phyloP scores from a whole-genome alignment of 495 filamentous ascomycete genomes.

The Lasiosphaeris hirsuta region DNA sequence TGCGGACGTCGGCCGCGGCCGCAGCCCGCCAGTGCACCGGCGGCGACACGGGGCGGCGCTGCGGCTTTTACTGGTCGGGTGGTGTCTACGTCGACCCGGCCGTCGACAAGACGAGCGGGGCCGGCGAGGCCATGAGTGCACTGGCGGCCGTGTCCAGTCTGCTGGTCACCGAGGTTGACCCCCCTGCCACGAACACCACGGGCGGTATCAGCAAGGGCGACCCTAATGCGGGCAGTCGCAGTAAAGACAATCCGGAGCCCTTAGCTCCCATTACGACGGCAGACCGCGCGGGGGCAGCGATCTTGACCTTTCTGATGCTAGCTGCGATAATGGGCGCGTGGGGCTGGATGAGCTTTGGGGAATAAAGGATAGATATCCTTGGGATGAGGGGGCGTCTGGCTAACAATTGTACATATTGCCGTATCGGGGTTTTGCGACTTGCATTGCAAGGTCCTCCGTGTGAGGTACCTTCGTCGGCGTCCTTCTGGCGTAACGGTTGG shows the following conservation, averaged over 20 bases:
- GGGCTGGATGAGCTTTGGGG: slow-evolving; percentile 30
- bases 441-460: too few species aligned
- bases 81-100: slow-evolving; percentile 59
- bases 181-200: slow-evolving; percentile 25
- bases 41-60: slow-evolving; percentile 49
- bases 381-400: not conserved
- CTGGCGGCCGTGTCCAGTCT: slow-evolving; percentile 59
- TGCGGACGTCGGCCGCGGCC: slow-evolving; percentile 59
- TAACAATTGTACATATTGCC: not conserved
- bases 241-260: slow-evolving; percentile 8
- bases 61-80: slow-evolving; percentile 51
- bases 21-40: slow-evolving; percentile 68
- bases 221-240: slow-evolving; percentile 18
- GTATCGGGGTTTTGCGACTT: not conserved
- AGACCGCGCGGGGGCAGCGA: slow-evolving; percentile 28
- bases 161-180: slow-evolving; percentile 31
- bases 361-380: slow-evolving; percentile 4
- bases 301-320: slow-evolving; percentile 27
- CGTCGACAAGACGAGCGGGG: slow-evolving; percentile 61
- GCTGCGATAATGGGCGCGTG: slow-evolving; percentile 19
- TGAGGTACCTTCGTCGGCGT: too few species aligned
- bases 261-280: slow-evolving; percentile 21
- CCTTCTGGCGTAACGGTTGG: too few species aligned
- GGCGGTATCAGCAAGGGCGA: slow-evolving; percentile 29
- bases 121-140: slow-evolving; percentile 67